Base-by-base conservation (phyloP, 1,284 basidiomycete species). In the Takashimella tepidaria region DNA sequence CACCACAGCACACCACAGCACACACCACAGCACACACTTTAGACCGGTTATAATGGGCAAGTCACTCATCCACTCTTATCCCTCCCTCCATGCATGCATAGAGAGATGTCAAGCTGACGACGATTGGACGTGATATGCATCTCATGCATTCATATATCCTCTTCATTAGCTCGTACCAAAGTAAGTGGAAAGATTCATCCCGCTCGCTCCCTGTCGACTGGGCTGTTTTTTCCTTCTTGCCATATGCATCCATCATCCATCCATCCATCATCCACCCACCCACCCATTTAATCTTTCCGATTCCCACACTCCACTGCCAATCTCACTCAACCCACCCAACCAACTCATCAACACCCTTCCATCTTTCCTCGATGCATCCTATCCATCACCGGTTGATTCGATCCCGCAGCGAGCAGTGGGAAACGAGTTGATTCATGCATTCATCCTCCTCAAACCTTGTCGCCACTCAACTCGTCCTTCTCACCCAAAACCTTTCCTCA, bases 111-210 rank as follows among this genome's bases (percentile, higher is more conserved):
- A n/a, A 37, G 31, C 31, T 37, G 31, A 37, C 31, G 31, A 37
- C 10, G 31, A 37, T 37, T 37, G 31, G 31, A 37, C 16, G 31
- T 16, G 31, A 37, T 37, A 37, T 37, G 42, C 10, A 43, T 43
- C 49, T 51, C 50, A n/a, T n/a, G n/a, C n/a, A n/a, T n/a, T n/a
- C n/a, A n/a, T n/a, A n/a, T n/a, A n/a, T n/a, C n/a, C n/a, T n/a
- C n/a, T n/a, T 22, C 6, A 12, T 51, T 50, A 59, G 58, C 58
- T 45, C 58, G 58, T 37, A 59, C 58, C 49, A 59, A 59, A 55
- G 58, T 59, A 43, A 57, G 56, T 46, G 21, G 10, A 21, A 46
- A 8, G 41, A 46, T 20, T 21, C 21, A 20, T 24, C 20, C 45
- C 51, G 8, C 19, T 23, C 12, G 42, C 3, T n/a, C 24, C 3